Evolutionary conservation across 768 basidiomycete species (phyloP), one percentile per base, ranked within the genome.

Genomic region (Psilocybe tampanensis): DNA sequence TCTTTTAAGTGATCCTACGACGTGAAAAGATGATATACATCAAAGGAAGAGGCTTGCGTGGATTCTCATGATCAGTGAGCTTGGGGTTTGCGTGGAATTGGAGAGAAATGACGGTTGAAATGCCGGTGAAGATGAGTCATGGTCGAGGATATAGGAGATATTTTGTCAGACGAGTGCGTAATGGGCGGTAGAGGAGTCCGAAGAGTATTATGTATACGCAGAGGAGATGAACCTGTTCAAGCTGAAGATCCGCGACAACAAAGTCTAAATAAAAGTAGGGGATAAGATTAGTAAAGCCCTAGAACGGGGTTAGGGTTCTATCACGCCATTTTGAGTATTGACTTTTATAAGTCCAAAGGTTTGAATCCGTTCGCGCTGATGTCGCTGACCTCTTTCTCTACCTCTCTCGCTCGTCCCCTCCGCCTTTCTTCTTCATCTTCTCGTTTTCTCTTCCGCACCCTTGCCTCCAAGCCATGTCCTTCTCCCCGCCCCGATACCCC

Each of bases 291-390:
- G 18, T 11, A 32, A 26, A 42, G 44, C 11, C 57, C 57, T 54
- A 59, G 36, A 53, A 23, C 41, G 23, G 50, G 56, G 58, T 55
- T 62, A 64, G 59, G 63, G 62, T 60, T 59, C 39, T 45, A 62
- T 54, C 60, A 64, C 61, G 60, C 56, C 54, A 24, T 47, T 15
- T 6, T 24, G 13, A 17, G 12, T 24, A 12, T 47, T 29, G n/a
- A n/a, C n/a, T 29, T 29, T 5, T 29, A 29, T 29, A 29, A 29
- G 5, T 9, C 4, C 29, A 29, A 29, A 26, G 44, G 15, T 47
- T 17, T 22, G 22, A 8, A 19, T 21, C 23, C n/a, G n/a, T 5
- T 26, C 17, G 6, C 19, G 22, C 1, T 17, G 17, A 24, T 47
- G 44, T 24, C 8, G 26, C 26, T 22, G 44, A 8, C 22, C 44